Evolutionary conservation across 352 stramenopile species (phyloP).

Genomic region (Chrysophaeum taylorii): DNA sequence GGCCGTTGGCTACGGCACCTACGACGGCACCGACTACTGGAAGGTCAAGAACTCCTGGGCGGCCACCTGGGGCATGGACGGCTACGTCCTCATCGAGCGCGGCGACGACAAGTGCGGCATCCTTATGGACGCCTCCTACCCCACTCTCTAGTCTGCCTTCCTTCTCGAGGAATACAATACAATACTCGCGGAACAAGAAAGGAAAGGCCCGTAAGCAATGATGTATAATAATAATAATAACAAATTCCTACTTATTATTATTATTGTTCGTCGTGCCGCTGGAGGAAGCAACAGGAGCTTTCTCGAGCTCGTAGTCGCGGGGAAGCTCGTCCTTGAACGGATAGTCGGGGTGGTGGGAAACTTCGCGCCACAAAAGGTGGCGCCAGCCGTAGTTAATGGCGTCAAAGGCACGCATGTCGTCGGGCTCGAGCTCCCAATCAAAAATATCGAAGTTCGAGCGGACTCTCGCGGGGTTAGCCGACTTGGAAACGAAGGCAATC

Average conservation of each 20-base stretch:
- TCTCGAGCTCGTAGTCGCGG: not conserved
- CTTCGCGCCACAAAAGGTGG: not conserved
- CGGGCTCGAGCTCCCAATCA: slow-evolving; percentile 32
- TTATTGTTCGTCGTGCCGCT: not conserved
- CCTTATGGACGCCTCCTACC: slow-evolving; percentile 9
- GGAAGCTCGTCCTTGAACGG: not conserved
- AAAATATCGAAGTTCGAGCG: slow-evolving; percentile 32
- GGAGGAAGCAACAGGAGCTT: not conserved
- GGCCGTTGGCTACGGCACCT: slow-evolving; percentile 77
- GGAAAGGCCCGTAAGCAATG: no score
- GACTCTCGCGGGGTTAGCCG: slow-evolving; percentile 24
- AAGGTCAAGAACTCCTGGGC: slow-evolving; percentile 94
- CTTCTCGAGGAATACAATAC: no score
- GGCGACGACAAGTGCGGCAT: slow-evolving; percentile 40
- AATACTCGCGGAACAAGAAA: no score
- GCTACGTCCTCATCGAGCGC: slow-evolving; percentile 74
- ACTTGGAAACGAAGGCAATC: slow-evolving; percentile 35
- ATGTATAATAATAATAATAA: no score
- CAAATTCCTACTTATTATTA: no score
- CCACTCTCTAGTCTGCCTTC: no score
- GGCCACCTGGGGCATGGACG: slow-evolving; percentile 70
- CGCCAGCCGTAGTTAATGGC: slow-evolving; percentile 16
- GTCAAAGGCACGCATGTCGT: slow-evolving; percentile 35
- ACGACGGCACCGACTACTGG: slow-evolving; percentile 66
- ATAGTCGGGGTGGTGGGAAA: not conserved